Percentiles rank a stretch among this genome's conserved stretches.
Conservation (phyloP, 768 basidiomycete genomes). For the Candolleomyces aberdarensis region DNA sequence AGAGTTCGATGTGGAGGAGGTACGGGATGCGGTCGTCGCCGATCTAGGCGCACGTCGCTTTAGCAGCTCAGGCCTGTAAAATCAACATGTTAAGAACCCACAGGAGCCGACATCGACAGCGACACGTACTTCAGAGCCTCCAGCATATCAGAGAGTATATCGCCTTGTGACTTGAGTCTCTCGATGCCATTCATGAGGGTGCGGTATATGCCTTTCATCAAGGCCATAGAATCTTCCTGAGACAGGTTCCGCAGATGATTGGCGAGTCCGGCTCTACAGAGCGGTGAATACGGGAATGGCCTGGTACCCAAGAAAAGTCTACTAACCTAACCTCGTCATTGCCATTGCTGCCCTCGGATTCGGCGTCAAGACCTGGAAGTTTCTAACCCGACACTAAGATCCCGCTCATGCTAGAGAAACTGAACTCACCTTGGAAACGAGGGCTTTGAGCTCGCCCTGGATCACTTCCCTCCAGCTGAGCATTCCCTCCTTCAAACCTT, state of each 20-base stretch:
- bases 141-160: conserved; percentile 57
- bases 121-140: conserved; percentile 36
- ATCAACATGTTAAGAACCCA: background rate
- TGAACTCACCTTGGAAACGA: conserved; percentile 46
- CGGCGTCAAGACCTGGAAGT: conserved; percentile 55
- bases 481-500: conserved; percentile 65
- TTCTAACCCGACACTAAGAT: conserved; percentile 34
- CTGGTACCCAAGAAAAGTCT: background rate
- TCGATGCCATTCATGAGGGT: conserved; percentile 63
- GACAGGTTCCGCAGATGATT: conserved; percentile 62
- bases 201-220: conserved; percentile 60
- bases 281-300: background rate
- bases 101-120: background rate
- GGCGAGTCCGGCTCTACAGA: conserved; percentile 41
- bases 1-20: too few relatives aligned
- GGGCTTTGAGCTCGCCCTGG: conserved; percentile 53
- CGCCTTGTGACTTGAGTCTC: conserved; percentile 60
- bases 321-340: conserved; percentile 17
- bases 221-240: conserved; percentile 62
- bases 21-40: too few relatives aligned
- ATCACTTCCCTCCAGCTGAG: conserved; percentile 70
- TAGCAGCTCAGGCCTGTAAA: conserved; percentile 1
- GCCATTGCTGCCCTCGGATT: conserved; percentile 40
- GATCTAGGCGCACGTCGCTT: background rate
- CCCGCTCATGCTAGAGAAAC: background rate